Evolutionary conservation across 192 early-diverging fungal species (phyloP).

Genomic region (Coemansia sp.): DNA sequence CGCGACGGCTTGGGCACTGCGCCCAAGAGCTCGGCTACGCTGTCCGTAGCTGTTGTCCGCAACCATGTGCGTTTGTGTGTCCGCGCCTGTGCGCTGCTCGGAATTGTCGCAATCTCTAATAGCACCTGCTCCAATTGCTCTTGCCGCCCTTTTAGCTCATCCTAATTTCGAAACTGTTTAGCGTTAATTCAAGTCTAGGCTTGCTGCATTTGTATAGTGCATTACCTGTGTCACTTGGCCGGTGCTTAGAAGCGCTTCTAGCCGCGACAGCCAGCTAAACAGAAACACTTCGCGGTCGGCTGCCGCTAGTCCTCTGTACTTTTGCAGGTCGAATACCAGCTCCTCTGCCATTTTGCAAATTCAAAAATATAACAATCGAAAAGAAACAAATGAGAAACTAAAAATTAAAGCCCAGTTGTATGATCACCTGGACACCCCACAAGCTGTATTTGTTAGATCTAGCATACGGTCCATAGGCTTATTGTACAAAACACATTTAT

Average conservation of each 20-base stretch:
- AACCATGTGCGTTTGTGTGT: constrained; percentile 71
- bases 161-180: constrained; percentile 27
- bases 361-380: no score
- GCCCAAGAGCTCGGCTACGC: constrained; percentile 47
- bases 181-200: no score
- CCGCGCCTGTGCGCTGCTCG: constrained; percentile 49
- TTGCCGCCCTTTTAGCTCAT: constrained; percentile 64
- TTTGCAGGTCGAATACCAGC: neutral
- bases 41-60: constrained; percentile 65
- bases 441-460: no score
- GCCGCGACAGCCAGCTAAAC: constrained; percentile 85
- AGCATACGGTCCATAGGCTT: no score
- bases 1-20: constrained; percentile 33
- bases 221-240: neutral
- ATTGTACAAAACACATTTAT: no score
- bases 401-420: no score
- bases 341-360: constrained; percentile 10
- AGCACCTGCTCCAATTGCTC: constrained; percentile 72
- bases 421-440: no score
- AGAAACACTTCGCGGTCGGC: constrained; percentile 80
- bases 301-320: constrained; percentile 13
- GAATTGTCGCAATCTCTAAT: constrained; percentile 63
- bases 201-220: neutral
- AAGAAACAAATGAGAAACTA: no score
- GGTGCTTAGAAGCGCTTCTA: constrained; percentile 71